phyloP scores from a whole-genome alignment of 1,139 yeast genomes.

The Candida sojae region DNA sequence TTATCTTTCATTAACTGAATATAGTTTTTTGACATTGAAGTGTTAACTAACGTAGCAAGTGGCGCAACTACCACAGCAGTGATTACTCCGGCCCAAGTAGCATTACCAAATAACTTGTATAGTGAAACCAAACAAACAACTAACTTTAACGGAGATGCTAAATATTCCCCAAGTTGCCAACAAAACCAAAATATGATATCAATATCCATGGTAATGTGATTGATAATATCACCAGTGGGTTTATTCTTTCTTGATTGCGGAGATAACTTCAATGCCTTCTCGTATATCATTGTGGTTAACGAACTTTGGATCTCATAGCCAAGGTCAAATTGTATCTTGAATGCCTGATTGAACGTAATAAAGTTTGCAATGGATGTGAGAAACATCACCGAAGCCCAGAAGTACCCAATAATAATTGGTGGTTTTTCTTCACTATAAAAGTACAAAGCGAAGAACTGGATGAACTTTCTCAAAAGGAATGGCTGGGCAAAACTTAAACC shows the following conservation, averaged over 20 bases:
- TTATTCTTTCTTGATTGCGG: constrained; percentile 40
- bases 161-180: constrained; percentile 20
- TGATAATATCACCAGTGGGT: constrained; percentile 43
- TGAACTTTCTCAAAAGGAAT: constrained; percentile 32
- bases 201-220: constrained; percentile 41
- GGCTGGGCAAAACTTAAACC: constrained; percentile 27
- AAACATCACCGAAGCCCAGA: constrained; percentile 31
- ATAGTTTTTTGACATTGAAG: constrained; percentile 27
- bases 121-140: constrained; percentile 28
- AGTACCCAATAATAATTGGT: constrained; percentile 28
- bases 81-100: constrained; percentile 38
- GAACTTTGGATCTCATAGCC: constrained; percentile 23
- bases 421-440: constrained; percentile 19
- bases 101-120: constrained; percentile 30
- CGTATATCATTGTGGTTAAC: constrained; percentile 32
- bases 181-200: constrained; percentile 27
- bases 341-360: constrained; percentile 27
- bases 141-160: constrained; percentile 59
- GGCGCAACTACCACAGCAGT: constrained; percentile 38
- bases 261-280: constrained; percentile 36
- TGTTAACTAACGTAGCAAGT: constrained; percentile 29
- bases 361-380: constrained; percentile 25
- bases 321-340: constrained; percentile 19
- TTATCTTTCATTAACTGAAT: constrained; percentile 29
- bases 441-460: constrained; percentile 24